phyloP scores from a whole-genome alignment of 192 early-diverging fungal species.

The Gamsiella multidivaricata region DNA sequence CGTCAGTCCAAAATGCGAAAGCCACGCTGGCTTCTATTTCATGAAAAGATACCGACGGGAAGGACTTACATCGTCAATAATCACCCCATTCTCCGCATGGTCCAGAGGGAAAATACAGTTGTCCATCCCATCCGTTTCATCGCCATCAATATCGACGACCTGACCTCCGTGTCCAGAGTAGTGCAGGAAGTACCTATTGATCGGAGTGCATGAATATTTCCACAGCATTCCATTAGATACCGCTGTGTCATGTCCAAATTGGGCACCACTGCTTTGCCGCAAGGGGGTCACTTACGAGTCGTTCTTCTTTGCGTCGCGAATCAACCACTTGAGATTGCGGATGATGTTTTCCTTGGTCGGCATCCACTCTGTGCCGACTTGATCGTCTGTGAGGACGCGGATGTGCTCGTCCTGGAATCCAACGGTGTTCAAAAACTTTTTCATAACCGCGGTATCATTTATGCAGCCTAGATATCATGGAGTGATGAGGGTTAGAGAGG shows the following conservation, averaged over 20 bases:
- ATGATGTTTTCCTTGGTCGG: constrained; percentile 64
- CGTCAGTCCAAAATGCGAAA: no score
- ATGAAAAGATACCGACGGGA: neutral
- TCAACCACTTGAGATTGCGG: constrained; percentile 60
- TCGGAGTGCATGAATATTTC: no score
- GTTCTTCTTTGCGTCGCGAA: constrained; percentile 58
- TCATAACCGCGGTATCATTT: constrained; percentile 54
- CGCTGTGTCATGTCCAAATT: no score
- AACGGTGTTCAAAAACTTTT: constrained; percentile 33
- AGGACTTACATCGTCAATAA: constrained; percentile 53
- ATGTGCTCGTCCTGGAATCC: constrained; percentile 52
- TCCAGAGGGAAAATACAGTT: constrained; percentile 57
- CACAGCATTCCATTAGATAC: no score
- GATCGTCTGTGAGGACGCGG: constrained; percentile 58
- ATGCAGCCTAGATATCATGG: constrained; percentile 36
- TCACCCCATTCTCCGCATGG: constrained; percentile 39
- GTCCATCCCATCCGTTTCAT: constrained; percentile 51
- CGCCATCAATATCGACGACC: constrained; percentile 49
- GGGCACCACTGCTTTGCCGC: no score
- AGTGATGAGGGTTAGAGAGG: neutral
- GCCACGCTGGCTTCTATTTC: no score
- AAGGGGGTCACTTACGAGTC: constrained; percentile 67
- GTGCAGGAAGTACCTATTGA: constrained; percentile 49
- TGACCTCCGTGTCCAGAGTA: constrained; percentile 55
- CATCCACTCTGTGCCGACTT: constrained; percentile 35